Conservation (phyloP, 257 asterid species). For the Sherardia arvensis region DNA sequence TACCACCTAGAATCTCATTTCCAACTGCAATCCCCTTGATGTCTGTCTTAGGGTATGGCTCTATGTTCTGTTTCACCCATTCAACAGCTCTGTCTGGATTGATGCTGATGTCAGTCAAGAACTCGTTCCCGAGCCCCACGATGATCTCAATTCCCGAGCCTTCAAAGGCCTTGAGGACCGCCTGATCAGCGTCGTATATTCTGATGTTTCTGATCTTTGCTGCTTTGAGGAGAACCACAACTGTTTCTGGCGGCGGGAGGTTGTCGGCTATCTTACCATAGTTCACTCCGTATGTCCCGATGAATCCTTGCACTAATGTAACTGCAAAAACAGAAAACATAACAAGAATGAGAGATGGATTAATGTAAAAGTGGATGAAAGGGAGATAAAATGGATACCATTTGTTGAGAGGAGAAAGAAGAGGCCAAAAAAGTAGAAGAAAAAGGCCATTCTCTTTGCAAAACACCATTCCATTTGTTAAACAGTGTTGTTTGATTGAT, state of each 20-base stretch:
- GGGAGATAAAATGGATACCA: slow-evolving; percentile 25
- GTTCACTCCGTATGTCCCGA: slow-evolving; percentile 75
- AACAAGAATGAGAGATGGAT: neutral
- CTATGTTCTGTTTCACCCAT: slow-evolving; percentile 60
- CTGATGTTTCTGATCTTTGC: slow-evolving; percentile 60
- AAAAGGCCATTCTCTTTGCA: slow-evolving; percentile 25
- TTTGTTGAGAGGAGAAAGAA: slow-evolving; percentile 29
- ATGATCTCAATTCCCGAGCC: slow-evolving; percentile 56
- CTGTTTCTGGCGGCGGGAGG: slow-evolving; percentile 66
- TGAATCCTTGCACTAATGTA: slow-evolving; percentile 37
- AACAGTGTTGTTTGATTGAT: slow-evolving; percentile 6
- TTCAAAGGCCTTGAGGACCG: slow-evolving; percentile 40
- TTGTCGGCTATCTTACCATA: slow-evolving; percentile 71
- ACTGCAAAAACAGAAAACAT: slow-evolving; percentile 23
- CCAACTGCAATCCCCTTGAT: slow-evolving; percentile 78
- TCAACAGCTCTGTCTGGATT: slow-evolving; percentile 42
- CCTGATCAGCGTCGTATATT: slow-evolving; percentile 57
- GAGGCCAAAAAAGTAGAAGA: slow-evolving; percentile 27
- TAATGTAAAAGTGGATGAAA: neutral
- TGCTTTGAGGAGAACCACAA: slow-evolving; percentile 60
- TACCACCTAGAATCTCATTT: slow-evolving; percentile 63
- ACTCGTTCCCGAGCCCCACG: slow-evolving; percentile 53
- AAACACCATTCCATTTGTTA: slow-evolving; percentile 25
- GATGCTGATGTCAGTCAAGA: slow-evolving; percentile 39
- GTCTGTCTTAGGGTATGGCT: slow-evolving; percentile 52